Conservation (phyloP, 75 land plant species). For the Ceratopteris richardii region DNA sequence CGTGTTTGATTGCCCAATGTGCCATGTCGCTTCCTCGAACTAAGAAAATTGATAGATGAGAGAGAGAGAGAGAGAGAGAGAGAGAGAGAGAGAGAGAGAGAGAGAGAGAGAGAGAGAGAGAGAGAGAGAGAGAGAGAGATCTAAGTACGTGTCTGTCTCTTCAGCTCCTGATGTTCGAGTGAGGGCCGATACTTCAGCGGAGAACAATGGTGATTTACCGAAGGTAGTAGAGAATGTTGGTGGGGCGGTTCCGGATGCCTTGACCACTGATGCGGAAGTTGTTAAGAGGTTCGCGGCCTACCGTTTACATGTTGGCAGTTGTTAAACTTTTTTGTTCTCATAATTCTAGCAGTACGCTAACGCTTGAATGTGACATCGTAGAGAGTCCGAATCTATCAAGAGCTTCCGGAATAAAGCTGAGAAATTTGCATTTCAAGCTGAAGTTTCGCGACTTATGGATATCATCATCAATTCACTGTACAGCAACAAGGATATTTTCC, state of each 20-base stretch:
- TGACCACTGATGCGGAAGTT: slow-evolving; percentile 91
- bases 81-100: too few species aligned
- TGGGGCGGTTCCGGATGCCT: slow-evolving; percentile 77
- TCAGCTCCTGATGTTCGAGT: slow-evolving; percentile 21
- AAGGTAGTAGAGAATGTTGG: slow-evolving; percentile 69
- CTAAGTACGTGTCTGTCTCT: not conserved
- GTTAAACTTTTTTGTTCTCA: not conserved
- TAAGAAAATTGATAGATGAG: too few species aligned
- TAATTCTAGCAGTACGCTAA: too few species aligned
- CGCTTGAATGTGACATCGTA: slow-evolving; percentile 15
- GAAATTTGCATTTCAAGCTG: slow-evolving; percentile 97
- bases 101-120: not conserved
- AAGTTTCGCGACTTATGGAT: slow-evolving; percentile 98
- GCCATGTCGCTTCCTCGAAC: too few species aligned
- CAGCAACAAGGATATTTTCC: slow-evolving; percentile 94
- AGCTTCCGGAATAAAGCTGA: slow-evolving; percentile 60
- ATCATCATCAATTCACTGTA: slow-evolving; percentile 97
- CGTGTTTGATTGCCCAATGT: not conserved
- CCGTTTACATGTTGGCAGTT: not conserved
- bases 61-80: too few species aligned
- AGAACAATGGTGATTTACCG: slow-evolving; percentile 49
- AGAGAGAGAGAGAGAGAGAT: not conserved
- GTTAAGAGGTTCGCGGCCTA: slow-evolving; percentile 51
- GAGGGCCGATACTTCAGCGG: slow-evolving; percentile 14
- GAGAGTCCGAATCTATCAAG: slow-evolving; percentile 85